phyloP scores from a whole-genome alignment of 148 eudicot genomes.

The Pouteria glomerata region DNA sequence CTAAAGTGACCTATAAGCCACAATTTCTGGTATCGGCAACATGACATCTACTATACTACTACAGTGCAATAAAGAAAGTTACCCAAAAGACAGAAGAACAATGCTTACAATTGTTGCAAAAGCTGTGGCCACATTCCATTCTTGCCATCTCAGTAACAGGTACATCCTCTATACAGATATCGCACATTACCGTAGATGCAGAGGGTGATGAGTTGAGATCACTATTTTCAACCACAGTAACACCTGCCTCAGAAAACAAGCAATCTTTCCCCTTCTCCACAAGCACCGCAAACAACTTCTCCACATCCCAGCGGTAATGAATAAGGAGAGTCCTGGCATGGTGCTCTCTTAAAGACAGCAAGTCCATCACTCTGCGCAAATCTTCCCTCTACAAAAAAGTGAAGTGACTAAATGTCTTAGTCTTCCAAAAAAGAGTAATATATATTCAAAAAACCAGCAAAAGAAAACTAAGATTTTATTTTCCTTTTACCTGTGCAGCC shows the following conservation, averaged over 20 bases:
- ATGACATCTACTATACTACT: not conserved
- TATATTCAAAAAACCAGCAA: not conserved
- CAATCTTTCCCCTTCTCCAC: constrained; percentile 54
- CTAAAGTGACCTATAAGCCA: not conserved
- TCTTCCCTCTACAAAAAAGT: constrained; percentile 44
- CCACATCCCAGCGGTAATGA: constrained; percentile 69
- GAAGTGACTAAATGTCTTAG: not conserved
- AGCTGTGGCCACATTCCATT: constrained; percentile 75
- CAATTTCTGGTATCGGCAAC: not conserved
- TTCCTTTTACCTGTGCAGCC: constrained; percentile 49
- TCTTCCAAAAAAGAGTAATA: not conserved
- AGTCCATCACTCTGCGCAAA: constrained; percentile 63
- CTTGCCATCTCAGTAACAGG: constrained; percentile 32
- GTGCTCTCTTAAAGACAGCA: constrained; percentile 50
- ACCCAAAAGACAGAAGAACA: not conserved
- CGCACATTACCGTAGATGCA: constrained; percentile 35
- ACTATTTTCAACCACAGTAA: constrained; percentile 22
- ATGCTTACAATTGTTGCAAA: constrained; percentile 64
- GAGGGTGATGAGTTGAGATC: constrained; percentile 19
- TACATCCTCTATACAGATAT: constrained; percentile 56
- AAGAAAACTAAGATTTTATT: not conserved
- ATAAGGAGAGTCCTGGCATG: constrained; percentile 70
- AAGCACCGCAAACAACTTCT: constrained; percentile 40
- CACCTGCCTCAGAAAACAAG: constrained; percentile 63
- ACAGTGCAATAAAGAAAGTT: not conserved